Conservation (phyloP, 2,329 filamentous ascomycete species). For the Fusarium burgessii region DNA sequence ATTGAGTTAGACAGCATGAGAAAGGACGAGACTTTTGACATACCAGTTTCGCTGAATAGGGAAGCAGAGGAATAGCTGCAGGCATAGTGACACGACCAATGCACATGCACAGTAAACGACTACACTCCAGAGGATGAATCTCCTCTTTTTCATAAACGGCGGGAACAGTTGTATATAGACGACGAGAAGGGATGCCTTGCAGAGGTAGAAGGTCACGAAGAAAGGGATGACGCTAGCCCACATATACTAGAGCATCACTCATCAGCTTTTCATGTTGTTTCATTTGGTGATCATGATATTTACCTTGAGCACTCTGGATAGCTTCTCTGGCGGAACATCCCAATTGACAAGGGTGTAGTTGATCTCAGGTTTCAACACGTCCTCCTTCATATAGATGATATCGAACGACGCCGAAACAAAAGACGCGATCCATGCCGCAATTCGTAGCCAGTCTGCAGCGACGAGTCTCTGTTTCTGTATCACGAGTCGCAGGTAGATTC, state of each 20-base stretch:
- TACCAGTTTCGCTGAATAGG: constrained; percentile 35
- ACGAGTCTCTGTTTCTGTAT: constrained; percentile 30
- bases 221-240: constrained; percentile 28
- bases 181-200: constrained; percentile 35
- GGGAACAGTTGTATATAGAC: constrained; percentile 40
- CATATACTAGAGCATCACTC: neutral
- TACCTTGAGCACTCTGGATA: neutral
- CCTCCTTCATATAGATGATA: constrained; percentile 5
- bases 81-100: constrained; percentile 12
- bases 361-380: constrained; percentile 3
- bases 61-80: constrained; percentile 32
- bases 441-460: constrained; percentile 13
- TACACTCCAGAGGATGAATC: constrained; percentile 5
- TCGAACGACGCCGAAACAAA: constrained; percentile 13
- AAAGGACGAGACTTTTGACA: rapidly evolving
- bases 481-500: constrained; percentile 27
- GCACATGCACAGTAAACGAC: constrained; percentile 7
- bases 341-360: constrained; percentile 32
- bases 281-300: neutral
- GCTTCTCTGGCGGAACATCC: constrained; percentile 6
- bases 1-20: neutral
- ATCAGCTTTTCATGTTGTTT: neutral
- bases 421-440: constrained; percentile 22
- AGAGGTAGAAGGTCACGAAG: constrained; percentile 37
- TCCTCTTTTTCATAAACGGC: constrained; percentile 31